Percentiles rank a stretch among this genome's conserved stretches.
Conservation (phyloP, 352 stramenopile species). For the Globisporangium alternatum region DNA sequence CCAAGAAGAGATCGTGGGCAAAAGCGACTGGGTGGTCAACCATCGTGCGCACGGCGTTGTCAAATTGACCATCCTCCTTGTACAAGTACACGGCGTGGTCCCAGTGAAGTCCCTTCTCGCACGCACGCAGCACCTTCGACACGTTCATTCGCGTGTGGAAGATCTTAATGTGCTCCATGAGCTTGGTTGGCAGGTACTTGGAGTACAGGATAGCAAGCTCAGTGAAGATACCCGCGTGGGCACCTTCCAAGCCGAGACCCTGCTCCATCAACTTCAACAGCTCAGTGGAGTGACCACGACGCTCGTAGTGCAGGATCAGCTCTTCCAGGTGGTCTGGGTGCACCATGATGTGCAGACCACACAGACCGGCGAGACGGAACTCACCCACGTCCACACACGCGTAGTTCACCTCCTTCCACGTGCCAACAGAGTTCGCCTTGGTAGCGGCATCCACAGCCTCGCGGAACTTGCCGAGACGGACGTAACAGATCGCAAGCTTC, state of each 20-base stretch:
- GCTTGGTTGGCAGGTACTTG: slow-evolving; percentile 98
- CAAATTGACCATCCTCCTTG: slow-evolving; percentile 99
- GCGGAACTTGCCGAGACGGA: slow-evolving; percentile 98
- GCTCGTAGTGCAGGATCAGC: slow-evolving; percentile 98
- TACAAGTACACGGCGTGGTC: slow-evolving; percentile 99
- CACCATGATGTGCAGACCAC: slow-evolving; percentile 99
- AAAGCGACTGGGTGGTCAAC: slow-evolving; percentile 97
- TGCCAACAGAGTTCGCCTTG: slow-evolving; percentile 99
- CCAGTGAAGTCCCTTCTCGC: slow-evolving; percentile 98
- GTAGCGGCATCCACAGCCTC: slow-evolving; percentile 98
- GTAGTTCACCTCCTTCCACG: slow-evolving; percentile 99
- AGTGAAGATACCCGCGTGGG: slow-evolving; percentile 99
- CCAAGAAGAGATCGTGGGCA: slow-evolving; percentile 98
- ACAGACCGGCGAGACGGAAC: slow-evolving; percentile 97
- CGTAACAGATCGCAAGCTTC: slow-evolving; percentile 99
- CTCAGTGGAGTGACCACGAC: slow-evolving; percentile 95
- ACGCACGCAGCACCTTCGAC: slow-evolving; percentile 96
- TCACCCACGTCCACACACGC: slow-evolving; percentile 97
- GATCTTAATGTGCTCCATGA: slow-evolving; percentile 99
- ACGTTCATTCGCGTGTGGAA: slow-evolving; percentile 99
- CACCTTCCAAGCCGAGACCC: slow-evolving; percentile 97
- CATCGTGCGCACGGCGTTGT: slow-evolving; percentile 99
- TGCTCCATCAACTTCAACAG: slow-evolving; percentile 98
- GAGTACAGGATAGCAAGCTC: slow-evolving; percentile 99
- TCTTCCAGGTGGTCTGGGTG: slow-evolving; percentile 99